Evolutionary conservation across 768 basidiomycete genomes (phyloP), one percentile per base, ranked within the genome.

Genomic region (Jaapia argillacea): DNA sequence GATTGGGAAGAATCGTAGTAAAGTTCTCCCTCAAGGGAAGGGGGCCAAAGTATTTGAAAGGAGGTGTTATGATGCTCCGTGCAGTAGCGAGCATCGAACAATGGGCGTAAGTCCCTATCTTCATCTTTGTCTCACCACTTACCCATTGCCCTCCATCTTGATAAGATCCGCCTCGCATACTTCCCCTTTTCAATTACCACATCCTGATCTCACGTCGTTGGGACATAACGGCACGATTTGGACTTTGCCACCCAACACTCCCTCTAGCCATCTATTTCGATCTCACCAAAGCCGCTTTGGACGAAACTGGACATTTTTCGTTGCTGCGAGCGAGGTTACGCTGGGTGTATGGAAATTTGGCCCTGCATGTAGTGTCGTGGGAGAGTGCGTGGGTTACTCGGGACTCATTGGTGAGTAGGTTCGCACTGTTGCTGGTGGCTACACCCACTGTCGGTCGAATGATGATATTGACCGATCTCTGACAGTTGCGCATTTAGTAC

Each of bases 261-360:
- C 85, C 86, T 0, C 74, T 72, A 5, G 77, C 80, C 12, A 88
- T 86, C 62, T 88, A 83, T 63, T 72, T 75, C 18, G 85, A 89
- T 61, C 89, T 86, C 56, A 70, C 84, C 1, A 85, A 84, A 57
- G 82, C 89, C 66, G 87, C 85, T 0, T 69, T 88, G 25, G 88
- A 91, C 61, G 86, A 91, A 55, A 78, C 77, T n/a, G 85, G 87
- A 56, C 87, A 87, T 57, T 89, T 86, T 69, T 75, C 79, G 1
- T 65, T 88, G 2, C 70, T 88, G 6, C 71, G 72, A 5, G 68
- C 75, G 10, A 68, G 85, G 14, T 69, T 90, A 7, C 65, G 71
- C 3, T 81, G 81, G 2, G 76, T 77, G 16, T 90, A 85, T 55
- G 85, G 86, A 24, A 77, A 74, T 27, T 57, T 68, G 4, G 73